These are phyloP conservation scores for Hypericum androsaemum DNA, from an alignment of 345 rosid genomes.

Conservation along the genomic window DNA sequence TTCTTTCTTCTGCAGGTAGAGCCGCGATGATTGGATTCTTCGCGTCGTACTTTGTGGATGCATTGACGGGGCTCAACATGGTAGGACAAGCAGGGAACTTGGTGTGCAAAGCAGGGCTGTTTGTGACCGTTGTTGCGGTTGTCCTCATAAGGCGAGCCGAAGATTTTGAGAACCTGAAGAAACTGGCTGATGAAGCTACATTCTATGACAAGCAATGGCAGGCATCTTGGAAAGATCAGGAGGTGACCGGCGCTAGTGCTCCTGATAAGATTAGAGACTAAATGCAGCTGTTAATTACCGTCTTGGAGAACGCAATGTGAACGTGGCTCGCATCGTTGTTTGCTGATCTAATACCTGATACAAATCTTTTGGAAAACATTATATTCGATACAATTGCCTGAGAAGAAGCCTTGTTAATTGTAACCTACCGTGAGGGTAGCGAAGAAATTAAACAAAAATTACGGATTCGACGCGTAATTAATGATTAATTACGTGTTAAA, in stretches of 20 bases:
- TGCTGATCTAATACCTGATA: no score
- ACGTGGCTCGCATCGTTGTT: no score
- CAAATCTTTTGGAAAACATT: no score
- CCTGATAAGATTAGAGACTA: no score
- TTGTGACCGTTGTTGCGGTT: constrained; percentile 23
- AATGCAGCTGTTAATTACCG: no score
- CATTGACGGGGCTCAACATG: constrained; percentile 31
- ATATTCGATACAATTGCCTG: no score
- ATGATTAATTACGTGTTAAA: no score
- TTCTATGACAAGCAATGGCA: constrained; percentile 46
- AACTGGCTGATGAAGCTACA: constrained; percentile 37
- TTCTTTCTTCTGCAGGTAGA: constrained; percentile 26
- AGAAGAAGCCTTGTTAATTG: no score
- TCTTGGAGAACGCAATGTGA: no score
- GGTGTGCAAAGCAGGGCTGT: constrained; percentile 37
- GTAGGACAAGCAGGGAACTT: constrained; percentile 33
- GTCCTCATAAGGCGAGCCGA: constrained; percentile 18
- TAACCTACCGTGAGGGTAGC: no score
- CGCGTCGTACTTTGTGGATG: constrained; percentile 33
- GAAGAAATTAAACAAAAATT: no score
- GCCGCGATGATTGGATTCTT: constrained; percentile 55
- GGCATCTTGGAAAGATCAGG: constrained; percentile 31
- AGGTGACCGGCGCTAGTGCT: background rate
- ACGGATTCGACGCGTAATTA: no score
- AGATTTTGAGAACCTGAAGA: constrained; percentile 25